Evolutionary conservation across 208 protist species (phyloP), one percentile per base, ranked within the genome.

Genomic region (Leishmania aethiopica): DNA sequence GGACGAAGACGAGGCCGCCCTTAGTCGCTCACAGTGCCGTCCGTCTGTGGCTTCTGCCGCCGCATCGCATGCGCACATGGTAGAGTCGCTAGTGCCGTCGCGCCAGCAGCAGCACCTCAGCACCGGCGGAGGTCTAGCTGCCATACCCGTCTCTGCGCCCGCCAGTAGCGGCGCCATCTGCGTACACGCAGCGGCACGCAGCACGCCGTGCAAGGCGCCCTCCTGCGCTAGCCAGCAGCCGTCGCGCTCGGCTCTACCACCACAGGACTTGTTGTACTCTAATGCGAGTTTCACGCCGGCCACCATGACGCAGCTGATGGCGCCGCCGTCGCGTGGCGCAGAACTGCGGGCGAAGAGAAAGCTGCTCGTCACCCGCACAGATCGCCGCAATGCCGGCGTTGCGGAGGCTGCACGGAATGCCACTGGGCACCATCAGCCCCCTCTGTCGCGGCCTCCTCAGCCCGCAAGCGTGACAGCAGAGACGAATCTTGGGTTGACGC

Each of bases 231-330:
- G 40, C 37, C 77, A 45, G 13, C 25, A 64, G 53, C 62, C 42
- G n/a, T 59, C 47, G 28, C 40, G 57, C 25, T 25, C 17, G 0
- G 37, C 45, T 13, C 55, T 64, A 1, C 37, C 75, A 15, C 60
- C 7, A 19, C 32, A 64, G 69, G 67, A 42, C 40, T 81, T 59
- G 17, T 35, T 83, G 49, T 79, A 77, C 42, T 77, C 80, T 17
- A 83, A 80, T 37, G 80, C 79, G 47, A 88, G 80, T 35, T 90
- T 90, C 57, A 51, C 69, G 57, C 75, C 81, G 0, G 82, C 84
- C 49, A 90, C 87, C 5, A 84, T 90, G 75, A 81, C 87, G 79
- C 87, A 90, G 77, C 84, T 90, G 77, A 81, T 90, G 79, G 87
- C 87, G 42, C 81, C 81, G 59, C 87, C 87, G 17, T 90, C 87